These are phyloP conservation scores for Myxozyma lipomycoides DNA, from an alignment of 805 yeast genomes.

Conservation along the genomic window DNA sequence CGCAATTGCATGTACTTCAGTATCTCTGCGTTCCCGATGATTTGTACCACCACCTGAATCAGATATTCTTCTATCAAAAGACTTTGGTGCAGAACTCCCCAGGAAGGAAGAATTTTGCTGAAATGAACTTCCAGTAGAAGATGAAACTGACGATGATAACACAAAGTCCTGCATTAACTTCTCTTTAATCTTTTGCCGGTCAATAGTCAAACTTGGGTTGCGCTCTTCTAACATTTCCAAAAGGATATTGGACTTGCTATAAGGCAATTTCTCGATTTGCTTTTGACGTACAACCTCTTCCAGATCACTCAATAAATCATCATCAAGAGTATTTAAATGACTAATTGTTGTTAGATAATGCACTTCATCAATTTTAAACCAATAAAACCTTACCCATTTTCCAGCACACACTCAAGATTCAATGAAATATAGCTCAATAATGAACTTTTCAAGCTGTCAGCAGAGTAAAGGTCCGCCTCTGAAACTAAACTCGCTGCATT, in stretches of 20 bases:
- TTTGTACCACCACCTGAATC: no score
- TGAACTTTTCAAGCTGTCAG: slow-evolving; percentile 52
- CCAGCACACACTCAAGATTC: slow-evolving; percentile 59
- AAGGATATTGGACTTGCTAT: slow-evolving; percentile 20
- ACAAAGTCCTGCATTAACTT: background rate
- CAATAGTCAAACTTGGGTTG: slow-evolving; percentile 13
- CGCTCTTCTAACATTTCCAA: slow-evolving; percentile 24
- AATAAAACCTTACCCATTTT: slow-evolving; percentile 39
- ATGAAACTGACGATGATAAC: background rate
- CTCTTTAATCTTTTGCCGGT: slow-evolving; percentile 16
- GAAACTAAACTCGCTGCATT: slow-evolving; percentile 56
- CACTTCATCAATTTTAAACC: no score
- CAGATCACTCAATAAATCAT: slow-evolving; percentile 12
- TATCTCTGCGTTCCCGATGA: no score
- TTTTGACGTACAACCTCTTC: slow-evolving; percentile 18
- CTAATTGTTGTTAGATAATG: slow-evolving; percentile 1
- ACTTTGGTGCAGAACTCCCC: slow-evolving; percentile 5
- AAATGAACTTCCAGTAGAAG: slow-evolving; percentile 14
- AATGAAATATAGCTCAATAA: slow-evolving; percentile 66
- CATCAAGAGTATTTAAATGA: slow-evolving; percentile 7
- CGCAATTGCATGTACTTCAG: no score
- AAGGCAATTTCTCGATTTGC: slow-evolving; percentile 23
- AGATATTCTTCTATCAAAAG: slow-evolving; percentile 10
- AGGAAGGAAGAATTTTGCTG: slow-evolving; percentile 5
- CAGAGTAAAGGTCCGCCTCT: slow-evolving; percentile 51